A percentile compares a stretch with the other conserved stretches of the same genome.
phyloP scores from a whole-genome alignment of 768 basidiomycete genomes.

The Chalciporus chontae region DNA sequence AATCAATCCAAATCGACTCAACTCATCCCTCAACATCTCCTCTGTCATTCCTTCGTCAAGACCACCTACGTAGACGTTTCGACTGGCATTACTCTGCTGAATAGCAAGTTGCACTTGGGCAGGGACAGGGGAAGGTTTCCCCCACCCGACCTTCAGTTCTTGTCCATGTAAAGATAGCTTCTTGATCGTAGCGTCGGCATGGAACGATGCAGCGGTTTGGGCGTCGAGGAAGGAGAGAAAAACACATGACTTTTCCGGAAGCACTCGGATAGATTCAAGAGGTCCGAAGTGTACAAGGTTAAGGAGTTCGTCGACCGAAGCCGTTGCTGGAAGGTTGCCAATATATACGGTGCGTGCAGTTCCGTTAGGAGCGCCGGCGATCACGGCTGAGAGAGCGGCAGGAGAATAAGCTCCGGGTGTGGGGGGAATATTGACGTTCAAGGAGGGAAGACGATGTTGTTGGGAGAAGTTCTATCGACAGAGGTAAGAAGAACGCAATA shows the following conservation, averaged over 20 bases:
- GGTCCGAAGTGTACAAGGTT: conserved; percentile 98
- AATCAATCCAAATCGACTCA: conserved; percentile 90
- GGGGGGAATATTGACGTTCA: conserved; percentile 64
- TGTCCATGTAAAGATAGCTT: conserved; percentile 91
- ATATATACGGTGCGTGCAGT: conserved; percentile 93
- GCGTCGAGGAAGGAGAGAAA: conserved; percentile 98
- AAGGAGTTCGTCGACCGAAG: conserved; percentile 95
- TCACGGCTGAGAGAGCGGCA: conserved; percentile 70
- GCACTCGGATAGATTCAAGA: conserved; percentile 88
- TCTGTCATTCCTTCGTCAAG: conserved; percentile 89
- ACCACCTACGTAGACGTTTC: conserved; percentile 96
- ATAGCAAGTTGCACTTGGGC: conserved; percentile 85
- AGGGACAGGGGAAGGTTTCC: conserved; percentile 88
- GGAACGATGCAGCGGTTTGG: conserved; percentile 91
- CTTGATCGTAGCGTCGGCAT: conserved; percentile 94
- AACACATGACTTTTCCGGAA: conserved; percentile 96
- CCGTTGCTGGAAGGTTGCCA: conserved; percentile 91
- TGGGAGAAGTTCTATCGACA: conserved; percentile 42
- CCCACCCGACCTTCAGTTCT: conserved; percentile 99
- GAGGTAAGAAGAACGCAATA: not conserved
- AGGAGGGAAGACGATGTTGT: conserved; percentile 53
- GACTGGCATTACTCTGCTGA: conserved; percentile 84
- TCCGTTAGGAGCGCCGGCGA: conserved; percentile 53
- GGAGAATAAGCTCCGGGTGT: conserved; percentile 77
- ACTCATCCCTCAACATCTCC: conserved; percentile 86